These are phyloP conservation scores for Sphaerulina musiva DNA, from an alignment of 2,329 filamentous ascomycete species.

Conservation along the genomic window DNA sequence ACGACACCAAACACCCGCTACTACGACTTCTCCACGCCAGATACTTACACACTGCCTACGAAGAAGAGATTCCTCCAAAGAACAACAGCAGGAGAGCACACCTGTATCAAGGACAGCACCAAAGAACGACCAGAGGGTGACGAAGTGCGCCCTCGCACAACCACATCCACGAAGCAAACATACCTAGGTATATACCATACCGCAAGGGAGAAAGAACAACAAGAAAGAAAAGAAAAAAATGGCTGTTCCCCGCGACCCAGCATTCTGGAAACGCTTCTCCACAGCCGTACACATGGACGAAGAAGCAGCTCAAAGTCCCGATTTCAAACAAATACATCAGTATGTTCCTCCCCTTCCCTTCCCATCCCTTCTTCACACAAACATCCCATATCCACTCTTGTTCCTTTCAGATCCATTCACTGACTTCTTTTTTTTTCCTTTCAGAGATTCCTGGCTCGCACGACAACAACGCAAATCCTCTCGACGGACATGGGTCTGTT, in stretches of 20 bases:
- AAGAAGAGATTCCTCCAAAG: too few relatives aligned
- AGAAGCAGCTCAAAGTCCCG: slow-evolving; percentile 26
- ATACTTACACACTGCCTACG: too few relatives aligned
- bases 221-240: slow-evolving; percentile 28
- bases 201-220: neutral
- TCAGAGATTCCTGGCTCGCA: slow-evolving; percentile 50
- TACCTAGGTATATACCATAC: neutral
- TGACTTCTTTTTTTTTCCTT: neutral
- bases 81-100: too few relatives aligned
- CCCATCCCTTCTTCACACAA: too few relatives aligned
- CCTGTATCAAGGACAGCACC: too few relatives aligned
- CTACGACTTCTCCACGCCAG: too few relatives aligned
- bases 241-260: slow-evolving; percentile 50
- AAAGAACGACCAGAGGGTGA: too few relatives aligned
- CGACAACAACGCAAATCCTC: slow-evolving; percentile 44
- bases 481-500: slow-evolving; percentile 45
- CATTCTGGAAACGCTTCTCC: slow-evolving; percentile 57
- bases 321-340: slow-evolving; percentile 33
- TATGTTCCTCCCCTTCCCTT: slow-evolving; percentile 27
- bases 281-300: slow-evolving; percentile 53
- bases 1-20: too few relatives aligned
- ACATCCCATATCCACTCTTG: neutral
- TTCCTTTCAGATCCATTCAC: neutral
- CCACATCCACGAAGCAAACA: neutral
- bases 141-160: too few relatives aligned